Percentiles rank a stretch among this genome's conserved stretches.
These are phyloP conservation scores for Pestalotiopsis sp. DNA, from an alignment of 2,329 filamentous ascomycete species.

Conservation along the genomic window DNA sequence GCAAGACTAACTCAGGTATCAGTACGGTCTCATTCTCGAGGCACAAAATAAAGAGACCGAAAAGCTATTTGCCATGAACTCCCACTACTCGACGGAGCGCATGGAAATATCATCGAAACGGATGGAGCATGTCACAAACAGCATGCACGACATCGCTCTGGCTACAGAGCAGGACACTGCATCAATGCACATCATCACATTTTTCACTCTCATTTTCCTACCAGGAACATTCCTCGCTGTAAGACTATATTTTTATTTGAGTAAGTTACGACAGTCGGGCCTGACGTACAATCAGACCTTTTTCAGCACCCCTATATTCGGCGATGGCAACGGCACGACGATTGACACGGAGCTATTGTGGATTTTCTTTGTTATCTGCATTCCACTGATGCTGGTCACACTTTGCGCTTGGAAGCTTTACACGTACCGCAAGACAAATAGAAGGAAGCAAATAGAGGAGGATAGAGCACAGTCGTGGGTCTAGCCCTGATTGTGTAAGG, in stretches of 20 bases:
- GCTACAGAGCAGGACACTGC: neutral
- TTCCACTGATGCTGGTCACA: neutral
- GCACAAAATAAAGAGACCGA: neutral
- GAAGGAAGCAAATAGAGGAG: too few species aligned
- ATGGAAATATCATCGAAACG: neutral
- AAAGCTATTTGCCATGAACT: neutral
- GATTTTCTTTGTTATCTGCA: neutral
- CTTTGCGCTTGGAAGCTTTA: neutral
- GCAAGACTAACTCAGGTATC: neutral
- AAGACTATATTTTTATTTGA: neutral
- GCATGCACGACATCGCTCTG: neutral
- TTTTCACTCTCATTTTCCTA: neutral
- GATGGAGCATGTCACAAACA: neutral
- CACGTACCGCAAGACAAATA: neutral
- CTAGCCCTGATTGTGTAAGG: too few species aligned
- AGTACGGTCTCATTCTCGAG: neutral
- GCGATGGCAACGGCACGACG: neutral
- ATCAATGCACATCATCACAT: neutral
- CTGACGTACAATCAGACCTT: neutral
- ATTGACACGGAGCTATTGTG: neutral
- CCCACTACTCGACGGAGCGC: neutral
- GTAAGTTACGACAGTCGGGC: too few species aligned
- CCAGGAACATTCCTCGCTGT: conserved; percentile 1
- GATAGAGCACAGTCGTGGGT: too few species aligned
- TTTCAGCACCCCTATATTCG: neutral